These are phyloP conservation scores for Fusarium sp. DNA, from an alignment of 2,329 filamentous ascomycete genomes.

Conservation along the genomic window DNA sequence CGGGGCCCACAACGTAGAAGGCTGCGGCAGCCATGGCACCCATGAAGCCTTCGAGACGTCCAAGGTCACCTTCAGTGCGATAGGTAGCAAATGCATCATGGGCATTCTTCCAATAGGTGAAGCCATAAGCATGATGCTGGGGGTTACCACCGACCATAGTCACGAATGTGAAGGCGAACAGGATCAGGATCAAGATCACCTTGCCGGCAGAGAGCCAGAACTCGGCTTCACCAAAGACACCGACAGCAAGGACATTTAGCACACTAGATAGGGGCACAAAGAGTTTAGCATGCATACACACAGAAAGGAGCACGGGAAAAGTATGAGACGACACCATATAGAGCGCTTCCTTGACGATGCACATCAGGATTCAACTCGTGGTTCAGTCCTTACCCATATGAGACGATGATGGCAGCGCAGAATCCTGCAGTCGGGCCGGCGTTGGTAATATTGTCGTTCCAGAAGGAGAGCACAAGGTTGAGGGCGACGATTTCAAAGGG, in stretches of 20 bases:
- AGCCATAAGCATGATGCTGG: slow-evolving; percentile 29
- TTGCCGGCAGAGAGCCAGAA: slow-evolving; percentile 36
- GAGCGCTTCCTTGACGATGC: slow-evolving; percentile 31
- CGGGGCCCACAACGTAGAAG: slow-evolving; percentile 33
- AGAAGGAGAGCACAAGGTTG: slow-evolving; percentile 47
- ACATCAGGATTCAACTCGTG: slow-evolving; percentile 28
- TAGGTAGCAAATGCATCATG: slow-evolving; percentile 28
- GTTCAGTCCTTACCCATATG: slow-evolving; percentile 34
- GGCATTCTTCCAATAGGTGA: slow-evolving; percentile 28
- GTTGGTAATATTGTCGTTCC: slow-evolving; percentile 28
- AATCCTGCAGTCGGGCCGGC: slow-evolving; percentile 45
- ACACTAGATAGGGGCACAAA: slow-evolving; percentile 27
- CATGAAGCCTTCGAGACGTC: slow-evolving; percentile 34
- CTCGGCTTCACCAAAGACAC: slow-evolving; percentile 38
- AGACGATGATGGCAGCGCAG: slow-evolving; percentile 32
- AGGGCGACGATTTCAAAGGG: slow-evolving; percentile 48
- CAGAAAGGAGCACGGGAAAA: neutral
- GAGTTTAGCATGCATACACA: slow-evolving; percentile 32
- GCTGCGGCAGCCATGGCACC: slow-evolving; percentile 22
- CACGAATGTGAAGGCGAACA: slow-evolving; percentile 36
- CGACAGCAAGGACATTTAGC: slow-evolving; percentile 52
- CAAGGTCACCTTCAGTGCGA: slow-evolving; percentile 23
- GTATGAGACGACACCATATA: slow-evolving; percentile 7
- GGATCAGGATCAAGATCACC: slow-evolving; percentile 33
- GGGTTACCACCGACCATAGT: slow-evolving; percentile 37